phyloP scores from a whole-genome alignment of 108 stramenopile species.

The Cyclotella sp. region DNA sequence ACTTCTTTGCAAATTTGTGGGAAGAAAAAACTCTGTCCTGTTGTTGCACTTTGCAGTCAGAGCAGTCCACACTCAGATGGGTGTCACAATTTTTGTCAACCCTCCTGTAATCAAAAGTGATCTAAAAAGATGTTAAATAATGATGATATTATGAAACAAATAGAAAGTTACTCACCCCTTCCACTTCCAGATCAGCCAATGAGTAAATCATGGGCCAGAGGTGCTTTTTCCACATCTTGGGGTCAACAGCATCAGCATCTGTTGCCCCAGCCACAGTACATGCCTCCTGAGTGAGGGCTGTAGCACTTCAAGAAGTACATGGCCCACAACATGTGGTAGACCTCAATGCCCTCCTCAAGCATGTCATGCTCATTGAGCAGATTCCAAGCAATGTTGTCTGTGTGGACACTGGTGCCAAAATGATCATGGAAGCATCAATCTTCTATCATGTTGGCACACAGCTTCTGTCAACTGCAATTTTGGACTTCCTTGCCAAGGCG shows the following conservation, averaged over 20 bases:
- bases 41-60: slow-evolving; percentile 12
- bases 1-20: slow-evolving; percentile 50
- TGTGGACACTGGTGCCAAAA: no score
- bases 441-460: no score
- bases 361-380: no score
- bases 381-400: no score
- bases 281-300: background rate
- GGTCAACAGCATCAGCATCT: background rate
- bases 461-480: no score
- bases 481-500: no score
- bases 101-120: slow-evolving; percentile 18
- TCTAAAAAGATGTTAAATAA: background rate
- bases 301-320: no score
- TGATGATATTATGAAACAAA: background rate
- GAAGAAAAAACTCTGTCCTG: slow-evolving; percentile 13
- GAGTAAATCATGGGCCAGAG: background rate
- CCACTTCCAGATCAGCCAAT: background rate
- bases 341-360: no score
- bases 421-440: background rate
- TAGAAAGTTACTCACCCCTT: background rate
- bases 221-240: slow-evolving; percentile 1
- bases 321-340: no score
- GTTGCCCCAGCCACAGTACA: background rate
- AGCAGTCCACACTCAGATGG: slow-evolving; percentile 21
- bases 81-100: slow-evolving; percentile 6